Evolutionary conservation across 2,329 filamentous ascomycete species (phyloP).

Genomic region (Endothia cerciana): DNA sequence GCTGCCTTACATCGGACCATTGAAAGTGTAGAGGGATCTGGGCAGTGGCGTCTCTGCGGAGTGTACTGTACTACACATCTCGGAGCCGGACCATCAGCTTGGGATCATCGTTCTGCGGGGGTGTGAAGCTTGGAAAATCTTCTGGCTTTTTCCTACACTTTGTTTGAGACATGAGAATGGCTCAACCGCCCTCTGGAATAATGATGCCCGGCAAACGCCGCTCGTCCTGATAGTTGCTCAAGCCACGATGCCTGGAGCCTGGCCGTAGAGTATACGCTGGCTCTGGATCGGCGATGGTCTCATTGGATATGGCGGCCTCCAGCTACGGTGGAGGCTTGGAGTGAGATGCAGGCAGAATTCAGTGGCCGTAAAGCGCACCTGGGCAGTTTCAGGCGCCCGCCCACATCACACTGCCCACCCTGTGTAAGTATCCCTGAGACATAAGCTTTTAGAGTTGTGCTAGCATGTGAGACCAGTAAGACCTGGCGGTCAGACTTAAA

Average conservation of each 20-base stretch:
- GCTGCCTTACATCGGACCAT: constrained; percentile 6
- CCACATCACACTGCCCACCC: background rate
- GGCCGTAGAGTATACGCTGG: too few relatives aligned
- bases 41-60: background rate
- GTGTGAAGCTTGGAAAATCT: background rate
- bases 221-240: background rate
- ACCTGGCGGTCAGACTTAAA: background rate
- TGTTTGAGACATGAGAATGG: background rate
- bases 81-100: constrained; percentile 4
- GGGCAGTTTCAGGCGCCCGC: background rate
- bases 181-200: too few relatives aligned
- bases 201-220: background rate
- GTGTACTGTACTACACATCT: background rate
- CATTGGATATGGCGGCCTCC: too few relatives aligned
- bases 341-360: background rate
- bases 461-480: background rate
- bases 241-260: background rate
- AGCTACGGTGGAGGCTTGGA: background rate
- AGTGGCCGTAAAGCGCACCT: background rate
- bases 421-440: constrained; percentile 4
- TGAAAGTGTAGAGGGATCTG: background rate
- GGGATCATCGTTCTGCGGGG: background rate
- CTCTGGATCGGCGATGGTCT: too few relatives aligned
- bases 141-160: background rate
- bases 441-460: background rate